phyloP scores from a whole-genome alignment of 768 basidiomycete species.

The Xerocomus spinulosus region DNA sequence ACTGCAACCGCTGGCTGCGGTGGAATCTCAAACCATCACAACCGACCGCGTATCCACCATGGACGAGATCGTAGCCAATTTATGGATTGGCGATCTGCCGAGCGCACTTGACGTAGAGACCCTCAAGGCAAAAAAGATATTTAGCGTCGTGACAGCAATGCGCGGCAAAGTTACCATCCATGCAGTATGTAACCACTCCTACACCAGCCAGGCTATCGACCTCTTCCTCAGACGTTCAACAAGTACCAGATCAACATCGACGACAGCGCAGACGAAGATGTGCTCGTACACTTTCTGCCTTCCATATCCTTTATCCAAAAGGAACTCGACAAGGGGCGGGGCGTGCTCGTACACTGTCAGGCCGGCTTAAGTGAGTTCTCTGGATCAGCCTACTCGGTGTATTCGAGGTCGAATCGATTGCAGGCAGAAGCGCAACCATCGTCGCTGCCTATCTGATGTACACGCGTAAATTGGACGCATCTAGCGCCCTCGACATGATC shows the following conservation, averaged over 20 bases:
- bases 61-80: constrained; percentile 72
- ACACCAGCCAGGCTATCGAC: neutral
- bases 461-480: constrained; percentile 49
- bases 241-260: constrained; percentile 76
- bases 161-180: constrained; percentile 61
- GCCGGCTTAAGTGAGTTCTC: constrained; percentile 75
- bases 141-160: constrained; percentile 70
- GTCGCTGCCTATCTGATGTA: constrained; percentile 90
- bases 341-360: constrained; percentile 86
- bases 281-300: constrained; percentile 72
- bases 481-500: constrained; percentile 66
- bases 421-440: constrained; percentile 81
- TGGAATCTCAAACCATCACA: constrained; percentile 2
- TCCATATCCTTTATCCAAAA: constrained; percentile 80
- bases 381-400: neutral
- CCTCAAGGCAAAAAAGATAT: constrained; percentile 69
- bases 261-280: constrained; percentile 70
- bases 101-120: constrained; percentile 60
- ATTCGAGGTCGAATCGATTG: constrained; percentile 3
- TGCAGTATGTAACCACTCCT: constrained; percentile 46
- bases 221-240: constrained; percentile 59
- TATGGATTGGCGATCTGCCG: constrained; percentile 82
- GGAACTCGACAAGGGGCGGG: constrained; percentile 68
- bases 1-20: neutral
- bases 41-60: constrained; percentile 39